Percentiles rank a stretch among this genome's conserved stretches.
phyloP scores from a whole-genome alignment of 371 early-diverging fungal species.

The Choanephora cucurbitarum region DNA sequence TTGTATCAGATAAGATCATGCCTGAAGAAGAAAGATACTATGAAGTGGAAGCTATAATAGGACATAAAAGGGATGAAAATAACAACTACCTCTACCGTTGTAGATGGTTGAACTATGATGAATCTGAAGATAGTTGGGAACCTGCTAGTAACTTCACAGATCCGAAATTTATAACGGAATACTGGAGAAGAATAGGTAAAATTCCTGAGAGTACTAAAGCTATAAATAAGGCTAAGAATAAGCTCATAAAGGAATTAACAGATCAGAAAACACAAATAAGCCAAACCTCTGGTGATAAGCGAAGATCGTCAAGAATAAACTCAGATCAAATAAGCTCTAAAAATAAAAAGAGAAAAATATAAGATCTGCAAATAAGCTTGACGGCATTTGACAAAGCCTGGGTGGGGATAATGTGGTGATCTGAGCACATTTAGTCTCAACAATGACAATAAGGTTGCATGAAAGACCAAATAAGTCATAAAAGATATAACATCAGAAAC shows the following conservation, averaged over 20 bases:
- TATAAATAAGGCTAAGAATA: conserved; percentile 4
- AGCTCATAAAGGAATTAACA: not conserved
- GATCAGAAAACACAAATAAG: too few relatives aligned
- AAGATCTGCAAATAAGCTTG: too few relatives aligned
- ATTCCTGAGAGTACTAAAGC: conserved; percentile 1
- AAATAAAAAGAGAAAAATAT: too few relatives aligned
- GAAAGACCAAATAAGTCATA: too few relatives aligned
- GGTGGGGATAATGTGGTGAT: too few relatives aligned
- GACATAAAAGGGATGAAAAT: conserved; percentile 7
- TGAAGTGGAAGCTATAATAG: conserved; percentile 6
- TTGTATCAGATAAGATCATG: not conserved
- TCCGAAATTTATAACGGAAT: conserved; percentile 13
- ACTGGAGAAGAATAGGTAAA: conserved; percentile 12
- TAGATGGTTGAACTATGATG: conserved; percentile 24
- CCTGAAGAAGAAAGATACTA: not conserved
- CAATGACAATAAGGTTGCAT: too few relatives aligned
- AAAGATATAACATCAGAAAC: too few relatives aligned
- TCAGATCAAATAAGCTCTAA: too few relatives aligned
- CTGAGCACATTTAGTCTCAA: too few relatives aligned
- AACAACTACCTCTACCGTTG: conserved; percentile 17
- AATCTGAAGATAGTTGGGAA: conserved; percentile 30
- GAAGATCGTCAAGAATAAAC: too few relatives aligned
- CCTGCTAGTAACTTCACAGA: conserved; percentile 19
- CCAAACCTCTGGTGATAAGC: too few relatives aligned
- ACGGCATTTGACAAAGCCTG: too few relatives aligned